Conservation (phyloP, 108 stramenopile species). For the Cyclotella baltica region DNA sequence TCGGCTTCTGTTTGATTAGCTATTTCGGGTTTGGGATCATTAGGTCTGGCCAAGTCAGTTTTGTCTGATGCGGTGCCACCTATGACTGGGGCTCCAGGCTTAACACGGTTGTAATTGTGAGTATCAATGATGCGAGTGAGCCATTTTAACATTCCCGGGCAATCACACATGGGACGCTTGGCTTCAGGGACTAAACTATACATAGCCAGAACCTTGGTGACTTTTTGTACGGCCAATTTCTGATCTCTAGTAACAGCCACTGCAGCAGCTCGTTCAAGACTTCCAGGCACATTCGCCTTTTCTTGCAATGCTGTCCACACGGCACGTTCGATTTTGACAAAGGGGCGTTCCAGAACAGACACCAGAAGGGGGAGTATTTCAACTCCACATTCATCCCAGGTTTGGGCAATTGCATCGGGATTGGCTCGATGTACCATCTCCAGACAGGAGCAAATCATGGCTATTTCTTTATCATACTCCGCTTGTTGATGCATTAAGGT, state of each 20-base stretch:
- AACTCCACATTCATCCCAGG: slow-evolving; percentile 58
- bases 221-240: slow-evolving; percentile 63
- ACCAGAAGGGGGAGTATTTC: slow-evolving; percentile 59
- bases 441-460: slow-evolving; percentile 59
- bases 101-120: slow-evolving; percentile 54
- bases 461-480: slow-evolving; percentile 58
- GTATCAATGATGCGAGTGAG: slow-evolving; percentile 62
- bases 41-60: slow-evolving; percentile 1
- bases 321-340: slow-evolving; percentile 41
- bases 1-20: background rate
- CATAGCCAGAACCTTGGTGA: slow-evolving; percentile 62
- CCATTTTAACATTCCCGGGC: slow-evolving; percentile 52
- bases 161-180: slow-evolving; percentile 57
- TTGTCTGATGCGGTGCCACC: slow-evolving; percentile 32
- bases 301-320: slow-evolving; percentile 42
- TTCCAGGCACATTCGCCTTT: slow-evolving; percentile 46
- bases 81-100: slow-evolving; percentile 46
- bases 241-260: slow-evolving; percentile 53
- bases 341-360: slow-evolving; percentile 58
- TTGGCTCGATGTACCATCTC: slow-evolving; percentile 67
- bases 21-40: background rate
- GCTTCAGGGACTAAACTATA: slow-evolving; percentile 64
- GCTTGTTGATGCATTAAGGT: slow-evolving; percentile 42
- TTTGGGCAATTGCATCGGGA: slow-evolving; percentile 60
- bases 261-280: slow-evolving; percentile 49